phyloP scores from a whole-genome alignment of 2,329 filamentous ascomycete species.

The Aspergillus sp. region DNA sequence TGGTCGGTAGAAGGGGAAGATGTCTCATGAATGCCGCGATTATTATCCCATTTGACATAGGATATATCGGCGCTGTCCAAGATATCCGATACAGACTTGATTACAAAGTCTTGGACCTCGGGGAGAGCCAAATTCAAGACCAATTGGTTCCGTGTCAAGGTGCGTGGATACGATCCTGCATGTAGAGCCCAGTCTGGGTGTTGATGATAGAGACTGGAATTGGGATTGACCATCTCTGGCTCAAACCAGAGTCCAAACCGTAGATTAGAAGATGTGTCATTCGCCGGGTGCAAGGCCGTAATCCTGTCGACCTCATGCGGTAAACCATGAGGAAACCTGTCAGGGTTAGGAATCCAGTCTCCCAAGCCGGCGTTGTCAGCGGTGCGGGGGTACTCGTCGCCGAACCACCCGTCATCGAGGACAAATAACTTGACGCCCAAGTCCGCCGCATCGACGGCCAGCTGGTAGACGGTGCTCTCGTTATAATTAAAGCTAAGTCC shows the following conservation, averaged over 20 bases:
- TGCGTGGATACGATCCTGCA: slow-evolving; percentile 56
- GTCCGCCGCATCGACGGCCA: slow-evolving; percentile 57
- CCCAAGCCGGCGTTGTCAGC: slow-evolving; percentile 60
- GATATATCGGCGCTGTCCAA: slow-evolving; percentile 55
- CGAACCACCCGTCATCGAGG: slow-evolving; percentile 68
- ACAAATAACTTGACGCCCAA: slow-evolving; percentile 65
- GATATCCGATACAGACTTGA: slow-evolving; percentile 54
- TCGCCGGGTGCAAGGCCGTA: slow-evolving; percentile 49
- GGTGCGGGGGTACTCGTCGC: slow-evolving; percentile 59
- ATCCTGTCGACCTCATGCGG: slow-evolving; percentile 52
- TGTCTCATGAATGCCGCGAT: slow-evolving; percentile 62
- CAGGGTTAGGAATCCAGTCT: slow-evolving; percentile 61
- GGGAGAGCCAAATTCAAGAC: slow-evolving; percentile 61
- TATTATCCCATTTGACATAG: slow-evolving; percentile 70
- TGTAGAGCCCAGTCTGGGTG: slow-evolving; percentile 66
- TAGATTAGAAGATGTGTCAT: slow-evolving; percentile 47
- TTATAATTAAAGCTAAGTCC: slow-evolving; percentile 61
- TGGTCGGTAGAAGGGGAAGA: slow-evolving; percentile 55
- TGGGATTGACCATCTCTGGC: slow-evolving; percentile 66
- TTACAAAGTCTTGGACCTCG: slow-evolving; percentile 64
- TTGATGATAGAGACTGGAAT: slow-evolving; percentile 59
- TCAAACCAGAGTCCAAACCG: slow-evolving; percentile 67
- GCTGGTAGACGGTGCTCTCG: slow-evolving; percentile 52
- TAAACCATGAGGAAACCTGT: slow-evolving; percentile 59
- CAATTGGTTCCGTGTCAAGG: slow-evolving; percentile 57